These are phyloP conservation scores for Solanum chacoense DNA, from an alignment of 305 asterid species.

Conservation along the genomic window DNA sequence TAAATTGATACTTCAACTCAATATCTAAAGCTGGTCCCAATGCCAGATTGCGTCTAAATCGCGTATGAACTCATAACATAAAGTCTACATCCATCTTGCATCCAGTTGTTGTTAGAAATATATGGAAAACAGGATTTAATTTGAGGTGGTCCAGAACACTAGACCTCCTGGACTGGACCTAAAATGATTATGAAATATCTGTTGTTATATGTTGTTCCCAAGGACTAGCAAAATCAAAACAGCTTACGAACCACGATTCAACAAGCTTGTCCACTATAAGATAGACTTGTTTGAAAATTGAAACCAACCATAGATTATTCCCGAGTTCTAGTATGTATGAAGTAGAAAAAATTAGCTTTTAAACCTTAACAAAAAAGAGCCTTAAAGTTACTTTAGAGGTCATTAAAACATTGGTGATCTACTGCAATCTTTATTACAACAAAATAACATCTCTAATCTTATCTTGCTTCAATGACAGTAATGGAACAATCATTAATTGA, in stretches of 20 bases:
- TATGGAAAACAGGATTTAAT: neutral
- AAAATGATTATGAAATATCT: neutral
- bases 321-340: neutral
- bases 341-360: neutral
- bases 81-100: neutral
- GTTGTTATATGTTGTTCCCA: neutral
- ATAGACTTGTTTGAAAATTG: neutral
- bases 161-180: neutral
- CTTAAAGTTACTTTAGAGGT: neutral
- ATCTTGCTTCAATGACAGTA: slow-evolving; percentile 4
- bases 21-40: neutral
- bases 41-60: neutral
- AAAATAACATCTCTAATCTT: neutral
- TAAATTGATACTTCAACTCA: neutral
- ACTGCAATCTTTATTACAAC: neutral
- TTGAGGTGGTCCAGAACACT: neutral
- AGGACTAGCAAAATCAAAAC: neutral
- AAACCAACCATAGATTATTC: neutral
- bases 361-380: neutral
- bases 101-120: neutral
- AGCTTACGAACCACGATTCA: neutral
- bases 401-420: neutral
- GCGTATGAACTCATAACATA: neutral
- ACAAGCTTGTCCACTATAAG: neutral
- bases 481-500: neutral